phyloP scores from a whole-genome alignment of 768 basidiomycete species.

The Tricholoma sp. region DNA sequence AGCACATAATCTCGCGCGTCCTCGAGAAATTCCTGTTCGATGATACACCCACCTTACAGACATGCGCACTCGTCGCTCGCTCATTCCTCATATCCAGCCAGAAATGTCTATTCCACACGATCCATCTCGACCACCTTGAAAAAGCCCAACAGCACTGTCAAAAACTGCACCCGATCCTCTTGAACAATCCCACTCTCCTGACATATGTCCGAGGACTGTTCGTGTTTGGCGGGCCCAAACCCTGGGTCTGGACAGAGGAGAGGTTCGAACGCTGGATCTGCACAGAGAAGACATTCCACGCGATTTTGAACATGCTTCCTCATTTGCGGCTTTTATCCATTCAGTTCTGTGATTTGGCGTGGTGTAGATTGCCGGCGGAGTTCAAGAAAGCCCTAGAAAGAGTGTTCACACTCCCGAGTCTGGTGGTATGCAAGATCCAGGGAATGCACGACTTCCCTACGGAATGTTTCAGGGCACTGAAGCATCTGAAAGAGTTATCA shows the following conservation, averaged over 20 bases:
- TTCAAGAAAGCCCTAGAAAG: not conserved
- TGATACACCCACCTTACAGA: no score
- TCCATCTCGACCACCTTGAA: no score
- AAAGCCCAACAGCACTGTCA: not conserved
- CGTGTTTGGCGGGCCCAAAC: no score
- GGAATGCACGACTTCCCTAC: not conserved
- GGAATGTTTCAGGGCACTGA: not conserved
- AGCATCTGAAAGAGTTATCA: not conserved
- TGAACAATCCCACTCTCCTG: not conserved
- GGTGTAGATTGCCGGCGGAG: not conserved
- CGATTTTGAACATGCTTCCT: not conserved
- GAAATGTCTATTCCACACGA: not conserved
- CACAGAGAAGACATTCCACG: not conserved
- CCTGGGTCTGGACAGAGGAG: no score
- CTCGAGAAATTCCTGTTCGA: no score
- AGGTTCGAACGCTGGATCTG: not conserved
- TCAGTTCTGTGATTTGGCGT: not conserved
- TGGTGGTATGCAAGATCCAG: not conserved
- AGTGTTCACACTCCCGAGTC: not conserved
- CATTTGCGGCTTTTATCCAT: not conserved
- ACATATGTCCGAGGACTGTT: not conserved
- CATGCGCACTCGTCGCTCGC: no score
- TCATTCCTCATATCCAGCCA: not conserved
- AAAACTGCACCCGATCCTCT: not conserved
- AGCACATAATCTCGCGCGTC: no score